Evolutionary conservation across 1,284 basidiomycete species (phyloP), one percentile per base, ranked within the genome.

Genomic region (Stygiomarasmius scandens): DNA sequence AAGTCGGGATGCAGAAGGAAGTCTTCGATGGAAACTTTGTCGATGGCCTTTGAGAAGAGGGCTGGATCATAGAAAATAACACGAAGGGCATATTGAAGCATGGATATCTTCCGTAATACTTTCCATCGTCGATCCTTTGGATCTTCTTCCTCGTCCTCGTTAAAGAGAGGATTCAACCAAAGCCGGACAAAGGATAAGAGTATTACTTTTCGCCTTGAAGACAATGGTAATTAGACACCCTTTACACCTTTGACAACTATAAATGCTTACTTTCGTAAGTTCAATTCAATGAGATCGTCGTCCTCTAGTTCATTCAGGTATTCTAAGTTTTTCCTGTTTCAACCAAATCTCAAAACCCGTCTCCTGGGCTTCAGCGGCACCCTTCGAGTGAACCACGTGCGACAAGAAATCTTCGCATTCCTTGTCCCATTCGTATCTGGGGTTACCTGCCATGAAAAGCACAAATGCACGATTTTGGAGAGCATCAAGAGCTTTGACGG

Each of bases 1-100:
- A 72, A 71, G 19, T 71, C 65, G 2, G 66, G 61, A 38, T 67
- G 64, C 23, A 71, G 58, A 19, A 72, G 45, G 19, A 73, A 56
- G 36, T 73, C 70, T 32, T 65, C 63, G 50, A 71, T 59, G 3
- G 71, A 70, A 4, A 69, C 72, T 45, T 63, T 73, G n/a, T 61
- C 63, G 20, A 63, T 11, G 1, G 72, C 61, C 41, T 67, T 72
- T 55, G 63, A 56, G 24, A 65, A 65, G 2, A 73, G 64, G n/a
- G 49, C 54, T 1, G 66, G 62, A 14, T 73, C 61, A 22, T 73
- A 59, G 25, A 72, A 64, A 16, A 73, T 61, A 29, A 70, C 59
- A 0, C 69, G 65, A 11, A 66, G 64, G 23, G 52, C 47, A 48
- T 66, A 70, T 19, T 71, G 70, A 20, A 52, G 14, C 11, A 41